phyloP scores from a whole-genome alignment of 2,329 filamentous ascomycete genomes.

The Fusarium udum region DNA sequence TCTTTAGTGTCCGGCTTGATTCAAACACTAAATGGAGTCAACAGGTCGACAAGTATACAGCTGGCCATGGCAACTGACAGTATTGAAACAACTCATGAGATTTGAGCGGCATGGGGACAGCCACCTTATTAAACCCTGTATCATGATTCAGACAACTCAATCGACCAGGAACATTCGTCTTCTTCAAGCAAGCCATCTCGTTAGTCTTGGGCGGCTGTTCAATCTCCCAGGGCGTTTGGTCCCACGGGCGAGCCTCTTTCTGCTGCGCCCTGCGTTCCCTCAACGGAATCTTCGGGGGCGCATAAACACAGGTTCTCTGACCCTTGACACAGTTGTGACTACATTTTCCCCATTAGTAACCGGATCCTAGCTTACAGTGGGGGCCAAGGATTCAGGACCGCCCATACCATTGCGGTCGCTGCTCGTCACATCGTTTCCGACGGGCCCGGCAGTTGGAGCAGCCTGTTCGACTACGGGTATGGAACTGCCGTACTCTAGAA shows the following conservation, averaged over 20 bases:
- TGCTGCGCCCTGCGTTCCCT: constrained; percentile 12
- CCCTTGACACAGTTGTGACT: constrained; percentile 7
- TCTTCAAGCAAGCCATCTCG: not conserved
- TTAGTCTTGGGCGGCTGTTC: not conserved
- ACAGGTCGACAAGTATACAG: rapidly evolving
- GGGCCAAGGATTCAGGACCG: not conserved
- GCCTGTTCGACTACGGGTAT: constrained; percentile 13
- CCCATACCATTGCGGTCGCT: constrained; percentile 12
- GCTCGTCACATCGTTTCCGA: constrained; percentile 15
- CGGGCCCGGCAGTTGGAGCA: constrained; percentile 16
- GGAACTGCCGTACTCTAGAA: not conserved
- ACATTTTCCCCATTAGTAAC: not conserved
- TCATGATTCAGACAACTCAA: not conserved
- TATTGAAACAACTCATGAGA: constrained; percentile 23
- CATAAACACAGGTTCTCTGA: not conserved
- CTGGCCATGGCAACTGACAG: not conserved
- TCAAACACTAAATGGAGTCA: not conserved
- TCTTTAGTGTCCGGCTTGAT: not conserved
- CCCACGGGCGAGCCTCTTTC: constrained; percentile 13
- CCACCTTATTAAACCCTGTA: constrained; percentile 1
- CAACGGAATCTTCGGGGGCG: not conserved
- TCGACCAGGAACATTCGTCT: not conserved
- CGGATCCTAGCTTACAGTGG: not conserved
- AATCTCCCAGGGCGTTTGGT: constrained; percentile 10
- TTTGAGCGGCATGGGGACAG: constrained; percentile 6